Evolutionary conservation across 495 filamentous ascomycete species (phyloP).

Genomic region (Neurospora africana): DNA sequence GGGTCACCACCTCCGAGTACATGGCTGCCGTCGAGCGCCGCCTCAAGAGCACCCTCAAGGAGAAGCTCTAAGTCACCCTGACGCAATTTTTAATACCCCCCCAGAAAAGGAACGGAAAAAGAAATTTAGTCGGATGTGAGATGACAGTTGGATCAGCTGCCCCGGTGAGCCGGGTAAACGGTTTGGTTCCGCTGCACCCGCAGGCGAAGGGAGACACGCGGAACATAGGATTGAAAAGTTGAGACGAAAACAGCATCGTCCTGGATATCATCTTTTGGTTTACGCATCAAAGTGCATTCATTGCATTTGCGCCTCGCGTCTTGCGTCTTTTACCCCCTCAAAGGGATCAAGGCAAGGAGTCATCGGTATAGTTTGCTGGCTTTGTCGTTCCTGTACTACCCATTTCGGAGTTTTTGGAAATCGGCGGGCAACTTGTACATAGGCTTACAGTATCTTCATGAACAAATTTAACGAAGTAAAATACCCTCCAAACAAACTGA

Average conservation of each 20-base stretch:
- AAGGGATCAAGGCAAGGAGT: not conserved
- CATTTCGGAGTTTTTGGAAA: not conserved
- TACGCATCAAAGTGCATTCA: not conserved
- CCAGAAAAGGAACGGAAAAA: not conserved
- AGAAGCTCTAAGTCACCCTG: slow-evolving; percentile 34
- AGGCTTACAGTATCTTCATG: not conserved
- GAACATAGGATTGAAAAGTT: not conserved
- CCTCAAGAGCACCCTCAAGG: slow-evolving; percentile 52
- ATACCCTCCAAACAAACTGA: not conserved
- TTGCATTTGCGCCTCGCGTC: not conserved
- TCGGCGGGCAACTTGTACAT: not conserved
- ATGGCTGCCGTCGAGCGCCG: slow-evolving; percentile 79
- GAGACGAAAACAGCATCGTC: not conserved
- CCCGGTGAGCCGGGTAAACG: not conserved
- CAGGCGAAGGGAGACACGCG: not conserved
- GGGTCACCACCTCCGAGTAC: slow-evolving; percentile 84
- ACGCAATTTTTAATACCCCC: not conserved
- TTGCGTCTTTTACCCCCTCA: not conserved
- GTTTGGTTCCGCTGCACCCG: not conserved
- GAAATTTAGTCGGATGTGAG: not conserved
- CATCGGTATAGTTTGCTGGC: not conserved
- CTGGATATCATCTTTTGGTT: not conserved
- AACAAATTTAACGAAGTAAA: not conserved
- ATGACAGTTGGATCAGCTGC: not conserved
- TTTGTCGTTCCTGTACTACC: not conserved